Base-by-base conservation (phyloP, 1,284 basidiomycete genomes). In the Butyriboletus regius region DNA sequence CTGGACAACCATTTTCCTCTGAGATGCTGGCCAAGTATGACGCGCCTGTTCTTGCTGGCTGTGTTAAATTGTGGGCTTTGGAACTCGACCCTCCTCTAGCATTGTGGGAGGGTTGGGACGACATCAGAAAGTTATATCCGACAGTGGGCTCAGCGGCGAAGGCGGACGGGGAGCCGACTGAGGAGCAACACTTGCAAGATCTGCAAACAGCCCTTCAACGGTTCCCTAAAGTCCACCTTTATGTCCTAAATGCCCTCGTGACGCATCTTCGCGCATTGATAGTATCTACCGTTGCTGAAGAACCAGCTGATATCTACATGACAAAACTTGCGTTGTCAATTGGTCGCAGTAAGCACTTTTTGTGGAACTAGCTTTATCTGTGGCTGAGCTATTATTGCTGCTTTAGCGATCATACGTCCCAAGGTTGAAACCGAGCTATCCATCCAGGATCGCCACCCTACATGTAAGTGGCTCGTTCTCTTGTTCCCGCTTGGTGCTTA, bases 101-200 rank as follows among this genome's bases (percentile, higher is more conserved):
- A 10, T 74, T 88, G 49, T 90, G 83, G 75, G 91, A 95, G 61
- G 83, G 87, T 35, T 95, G 90, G 88, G 90, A 93, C 48, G 91
- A 93, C 31, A 76, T 92, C 54, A 79, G 89, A 56, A 85, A 83
- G 56, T 60, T 94, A 12, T 94, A 94, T 62, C 89, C 89, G 5
- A 78, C 76, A 73, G 79, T 88, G 49, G 82, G 85, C 38, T 76
- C 81, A 22, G 63, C 64, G 5, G 72, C 76, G 49, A 72, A 77
- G 43, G 51, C 55, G 15, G 83, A 81, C 33, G 76, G 77, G 28
- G 77, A 81, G 40, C 66, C 67, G 3, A 73, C 74, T 0, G 75
- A 78, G 43, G 73, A 82, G 42, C 74, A 82, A 54, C 78, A 77
- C 54, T 72, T 90, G 41, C 78, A 83, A 57, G 85, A 85, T 43